These are phyloP conservation scores for Paracorniculantispora psalliotae DNA, from an alignment of 2,329 filamentous ascomycete species.

Conservation along the genomic window DNA sequence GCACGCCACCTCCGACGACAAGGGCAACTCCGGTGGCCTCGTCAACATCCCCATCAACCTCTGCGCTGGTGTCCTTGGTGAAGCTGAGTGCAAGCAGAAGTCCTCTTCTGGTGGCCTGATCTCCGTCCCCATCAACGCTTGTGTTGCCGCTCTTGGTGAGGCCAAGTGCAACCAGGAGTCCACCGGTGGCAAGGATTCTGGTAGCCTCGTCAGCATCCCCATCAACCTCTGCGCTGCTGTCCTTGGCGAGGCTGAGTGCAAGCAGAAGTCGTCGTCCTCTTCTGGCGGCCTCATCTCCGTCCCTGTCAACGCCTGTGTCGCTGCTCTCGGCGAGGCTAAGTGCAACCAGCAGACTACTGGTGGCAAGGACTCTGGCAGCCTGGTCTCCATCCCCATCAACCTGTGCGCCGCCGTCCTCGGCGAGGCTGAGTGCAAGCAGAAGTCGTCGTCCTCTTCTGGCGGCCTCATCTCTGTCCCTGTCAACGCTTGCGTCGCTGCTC, in stretches of 20 bases:
- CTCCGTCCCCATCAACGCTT: background rate
- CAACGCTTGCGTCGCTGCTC: background rate
- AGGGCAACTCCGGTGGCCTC: background rate
- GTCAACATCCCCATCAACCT: background rate
- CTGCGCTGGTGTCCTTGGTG: background rate
- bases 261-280: background rate
- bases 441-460: background rate
- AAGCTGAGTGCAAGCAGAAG: background rate
- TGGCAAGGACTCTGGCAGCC: background rate
- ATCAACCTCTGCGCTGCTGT: background rate
- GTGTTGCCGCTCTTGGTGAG: background rate
- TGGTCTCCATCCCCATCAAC: background rate
- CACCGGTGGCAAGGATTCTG: background rate
- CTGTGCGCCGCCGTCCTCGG: slow-evolving; percentile 4
- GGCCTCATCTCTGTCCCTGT: background rate
- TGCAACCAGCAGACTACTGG: background rate
- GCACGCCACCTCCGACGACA: background rate
- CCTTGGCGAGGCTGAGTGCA: slow-evolving; percentile 3
- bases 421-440: background rate
- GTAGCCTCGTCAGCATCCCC: background rate
- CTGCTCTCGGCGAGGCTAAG: background rate
- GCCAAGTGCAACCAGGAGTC: background rate
- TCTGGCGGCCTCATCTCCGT: background rate
- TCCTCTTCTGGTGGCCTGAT: background rate
- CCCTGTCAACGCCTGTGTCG: background rate